Evolutionary conservation across 208 protist species (phyloP).

Genomic region (Trypanosoma brucei): DNA sequence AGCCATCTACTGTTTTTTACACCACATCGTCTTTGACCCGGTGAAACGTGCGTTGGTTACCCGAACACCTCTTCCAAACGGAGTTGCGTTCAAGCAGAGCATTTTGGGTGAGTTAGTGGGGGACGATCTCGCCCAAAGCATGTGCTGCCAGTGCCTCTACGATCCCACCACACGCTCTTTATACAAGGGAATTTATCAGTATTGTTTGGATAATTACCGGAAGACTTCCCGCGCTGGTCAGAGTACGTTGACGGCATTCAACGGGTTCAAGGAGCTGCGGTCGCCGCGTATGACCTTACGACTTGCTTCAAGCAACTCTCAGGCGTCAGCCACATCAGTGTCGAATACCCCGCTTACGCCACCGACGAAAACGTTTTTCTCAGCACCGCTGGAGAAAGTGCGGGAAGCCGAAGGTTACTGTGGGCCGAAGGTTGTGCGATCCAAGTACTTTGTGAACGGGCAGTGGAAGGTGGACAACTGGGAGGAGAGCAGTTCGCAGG

Average conservation of each 20-base stretch:
- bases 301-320: constrained; percentile 3
- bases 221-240: constrained; percentile 43
- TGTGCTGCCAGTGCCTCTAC: constrained; percentile 61
- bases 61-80: constrained; percentile 44
- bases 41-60: constrained; percentile 30
- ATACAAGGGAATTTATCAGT: constrained; percentile 42
- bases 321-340: neutral
- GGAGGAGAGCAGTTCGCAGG: constrained; percentile 6
- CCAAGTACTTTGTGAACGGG: constrained; percentile 51
- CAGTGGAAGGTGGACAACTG: constrained; percentile 31
- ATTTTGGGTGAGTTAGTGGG: constrained; percentile 45
- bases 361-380: constrained; percentile 20
- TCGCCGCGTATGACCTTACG: constrained; percentile 49
- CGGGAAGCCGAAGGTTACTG: constrained; percentile 36
- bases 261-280: constrained; percentile 49
- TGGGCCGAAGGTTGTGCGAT: constrained; percentile 37
- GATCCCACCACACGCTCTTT: constrained; percentile 56
- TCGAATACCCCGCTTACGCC: neutral
- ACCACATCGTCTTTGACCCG: constrained; percentile 88
- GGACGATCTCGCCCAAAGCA: constrained; percentile 35
- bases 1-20: constrained; percentile 85
- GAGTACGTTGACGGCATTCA: constrained; percentile 46
- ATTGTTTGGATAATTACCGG: constrained; percentile 53
- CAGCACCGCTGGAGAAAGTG: constrained; percentile 37
- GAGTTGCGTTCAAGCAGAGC: constrained; percentile 37